phyloP scores from a whole-genome alignment of 352 stramenopile species.

The Phytopythium litorale region DNA sequence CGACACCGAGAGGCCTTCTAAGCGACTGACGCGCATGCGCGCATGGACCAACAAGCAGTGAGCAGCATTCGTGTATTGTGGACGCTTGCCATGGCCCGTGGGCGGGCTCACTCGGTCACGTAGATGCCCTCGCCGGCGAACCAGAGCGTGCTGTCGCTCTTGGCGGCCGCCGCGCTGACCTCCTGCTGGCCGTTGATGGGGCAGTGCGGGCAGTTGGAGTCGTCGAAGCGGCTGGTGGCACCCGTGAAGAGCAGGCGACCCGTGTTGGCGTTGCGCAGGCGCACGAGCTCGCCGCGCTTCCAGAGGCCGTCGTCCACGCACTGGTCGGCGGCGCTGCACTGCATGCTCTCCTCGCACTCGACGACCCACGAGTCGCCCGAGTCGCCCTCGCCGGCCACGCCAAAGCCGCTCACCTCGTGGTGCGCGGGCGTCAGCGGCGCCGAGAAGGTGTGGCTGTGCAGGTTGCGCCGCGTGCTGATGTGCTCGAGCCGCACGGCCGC shows the following conservation, averaged over 20 bases:
- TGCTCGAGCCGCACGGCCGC: constrained; percentile 72
- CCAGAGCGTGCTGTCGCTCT: constrained; percentile 59
- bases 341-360: constrained; percentile 67
- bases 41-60: not conserved
- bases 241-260: constrained; percentile 52
- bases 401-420: constrained; percentile 77
- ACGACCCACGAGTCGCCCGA: constrained; percentile 67
- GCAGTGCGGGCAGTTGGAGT: constrained; percentile 77
- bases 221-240: constrained; percentile 51
- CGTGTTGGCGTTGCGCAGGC: constrained; percentile 53
- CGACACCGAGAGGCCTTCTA: not conserved
- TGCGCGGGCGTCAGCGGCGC: constrained; percentile 58
- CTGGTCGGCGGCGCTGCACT: constrained; percentile 62
- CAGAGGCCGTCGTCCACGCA: constrained; percentile 71
- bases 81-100: no score
- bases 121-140: constrained; percentile 84
- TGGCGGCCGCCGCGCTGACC: constrained; percentile 55
- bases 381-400: constrained; percentile 75
- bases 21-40: not conserved
- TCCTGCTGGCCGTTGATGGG: constrained; percentile 87
- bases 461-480: constrained; percentile 65
- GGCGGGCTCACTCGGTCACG: constrained; percentile 37
- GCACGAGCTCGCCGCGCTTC: constrained; percentile 74
- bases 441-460: constrained; percentile 73
- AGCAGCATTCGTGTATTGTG: not conserved